Evolutionary conservation across 257 asterid species (phyloP).

Genomic region (Jacaranda copaia): DNA sequence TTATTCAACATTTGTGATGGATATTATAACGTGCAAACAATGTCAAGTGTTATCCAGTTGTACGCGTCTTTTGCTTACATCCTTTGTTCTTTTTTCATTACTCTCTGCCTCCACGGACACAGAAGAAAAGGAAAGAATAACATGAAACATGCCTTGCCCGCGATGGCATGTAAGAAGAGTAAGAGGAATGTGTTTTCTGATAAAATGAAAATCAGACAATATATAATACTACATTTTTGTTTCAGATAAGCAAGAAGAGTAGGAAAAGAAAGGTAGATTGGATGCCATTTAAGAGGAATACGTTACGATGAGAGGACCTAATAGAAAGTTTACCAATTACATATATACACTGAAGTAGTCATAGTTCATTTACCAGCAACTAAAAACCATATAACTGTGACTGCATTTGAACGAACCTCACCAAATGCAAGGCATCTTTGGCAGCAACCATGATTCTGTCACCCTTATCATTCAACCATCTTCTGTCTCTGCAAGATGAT

Average conservation of each 20-base stretch:
- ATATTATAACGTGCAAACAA: not conserved
- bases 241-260: not conserved
- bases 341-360: conserved; percentile 6
- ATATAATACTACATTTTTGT: too few relatives aligned
- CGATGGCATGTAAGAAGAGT: too few relatives aligned
- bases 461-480: conserved; percentile 41
- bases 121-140: too few relatives aligned
- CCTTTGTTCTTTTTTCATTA: not conserved
- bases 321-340: not conserved
- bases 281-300: not conserved
- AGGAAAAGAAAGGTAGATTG: not conserved
- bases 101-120: too few relatives aligned
- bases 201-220: not conserved
- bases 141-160: too few relatives aligned
- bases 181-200: not conserved
- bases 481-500: conserved; percentile 45
- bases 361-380: conserved; percentile 15
- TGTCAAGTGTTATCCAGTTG: conserved; percentile 10
- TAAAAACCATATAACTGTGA: not conserved
- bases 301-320: conserved; percentile 14
- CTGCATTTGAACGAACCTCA: not conserved
- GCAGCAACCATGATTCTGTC: conserved; percentile 2
- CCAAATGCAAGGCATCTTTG: conserved; percentile 5
- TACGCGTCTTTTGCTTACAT: not conserved
- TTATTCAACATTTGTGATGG: not conserved